Base-by-base conservation (phyloP, 2,329 filamentous ascomycete species). In the Cladobotryum mycophilum region DNA sequence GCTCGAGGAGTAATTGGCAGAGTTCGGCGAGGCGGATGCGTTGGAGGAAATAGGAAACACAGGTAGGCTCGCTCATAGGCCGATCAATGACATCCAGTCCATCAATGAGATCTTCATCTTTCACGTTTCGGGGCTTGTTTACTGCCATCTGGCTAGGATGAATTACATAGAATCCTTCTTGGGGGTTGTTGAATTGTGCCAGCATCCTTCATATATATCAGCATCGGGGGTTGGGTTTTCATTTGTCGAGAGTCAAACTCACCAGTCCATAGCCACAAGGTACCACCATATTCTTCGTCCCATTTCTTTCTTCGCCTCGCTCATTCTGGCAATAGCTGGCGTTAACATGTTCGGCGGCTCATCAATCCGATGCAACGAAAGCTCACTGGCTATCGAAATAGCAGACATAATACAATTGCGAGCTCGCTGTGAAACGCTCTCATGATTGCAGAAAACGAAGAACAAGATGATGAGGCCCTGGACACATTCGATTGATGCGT, bases 211-310 rank as follows among this genome's bases (percentile, higher is more conserved):
- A 3, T 22, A 13, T 15, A 18, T 25, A 7, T 12, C 25, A 30
- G 25, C 8, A 30, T 30, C 9, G 25, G 25, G 25, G 25, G 8
- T 30, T 11, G 8, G 25, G 3, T 37, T 14, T 13, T 7, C 25
- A 17, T 13, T 12, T 30, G 15, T 6, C 11, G 13, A 34, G 11
- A 5, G 5, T 15, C 22, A 22, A 7, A 42, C 61, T 56, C 52
- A 70, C 71, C 68, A 72, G 53, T 74, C 70, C 4, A 65, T 69
- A 1, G 66, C 60, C 9, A 64, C 64, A 5, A 75, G 59, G 53
- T 73, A 70, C 71, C 72, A 75, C 72, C 72, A 75, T 3, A 73
- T 55, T 42, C 72, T 62, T 15, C 72, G 60, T 38, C 67, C 71
- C 36, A 70, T 63, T 48, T 75, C 72, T 5, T 55, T 58, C 34